Conservation (phyloP, 345 rosid species). For the Arabidopsis thaliana region TAIR10.1 NC_003074.8:21365501-21366000, state of each 20-base stretch:
- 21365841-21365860: slow-evolving; percentile 20
- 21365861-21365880: slow-evolving; percentile 31
- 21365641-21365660: slow-evolving; percentile 38
- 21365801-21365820: slow-evolving; percentile 39
- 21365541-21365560: slow-evolving; percentile 39
- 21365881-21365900: slow-evolving; percentile 21
- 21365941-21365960: slow-evolving; percentile 44
- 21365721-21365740: slow-evolving; percentile 7
- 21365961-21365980: slow-evolving; percentile 33
- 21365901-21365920: slow-evolving; percentile 43
- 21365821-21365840: slow-evolving; percentile 27
- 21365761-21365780: slow-evolving; percentile 29
- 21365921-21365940: slow-evolving; percentile 49
- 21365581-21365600: slow-evolving; percentile 47
- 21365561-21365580: slow-evolving; percentile 43
- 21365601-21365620: slow-evolving; percentile 41
- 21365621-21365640: slow-evolving; percentile 46
- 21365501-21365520: slow-evolving; percentile 16
- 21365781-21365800: slow-evolving; percentile 39
- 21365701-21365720: slow-evolving; percentile 23
- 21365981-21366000: slow-evolving; percentile 44
- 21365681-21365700: slow-evolving; percentile 44
- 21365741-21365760: slow-evolving; percentile 1
- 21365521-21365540: slow-evolving; percentile 20
- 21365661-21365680: slow-evolving; percentile 36